phyloP scores from a whole-genome alignment of 176 grass and related monocot species.

The Phoenix roebelenii region DNA sequence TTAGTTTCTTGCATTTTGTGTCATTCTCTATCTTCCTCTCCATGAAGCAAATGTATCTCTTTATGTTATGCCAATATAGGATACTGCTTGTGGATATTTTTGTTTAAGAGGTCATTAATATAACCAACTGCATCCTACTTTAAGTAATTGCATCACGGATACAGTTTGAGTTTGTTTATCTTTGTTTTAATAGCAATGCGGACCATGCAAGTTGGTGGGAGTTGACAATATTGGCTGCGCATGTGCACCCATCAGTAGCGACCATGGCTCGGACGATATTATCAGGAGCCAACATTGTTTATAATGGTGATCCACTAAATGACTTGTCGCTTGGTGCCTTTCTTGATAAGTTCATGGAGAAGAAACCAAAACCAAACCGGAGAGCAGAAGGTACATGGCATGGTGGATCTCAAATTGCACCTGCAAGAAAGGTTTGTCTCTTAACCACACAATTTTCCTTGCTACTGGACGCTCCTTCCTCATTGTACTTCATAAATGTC shows the following conservation, averaged over 20 bases:
- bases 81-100: no score
- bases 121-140: no score
- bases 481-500: no score
- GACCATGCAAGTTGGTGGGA: slow-evolving; percentile 82
- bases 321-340: slow-evolving; percentile 77
- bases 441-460: not conserved
- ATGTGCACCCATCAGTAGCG: slow-evolving; percentile 92
- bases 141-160: no score
- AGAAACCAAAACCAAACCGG: slow-evolving; percentile 74
- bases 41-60: no score
- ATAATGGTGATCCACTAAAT: slow-evolving; percentile 73
- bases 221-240: slow-evolving; percentile 53
- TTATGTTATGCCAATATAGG: no score
- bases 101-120: no score
- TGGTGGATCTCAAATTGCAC: slow-evolving; percentile 90
- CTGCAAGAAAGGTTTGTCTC: slow-evolving; percentile 57
- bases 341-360: slow-evolving; percentile 97
- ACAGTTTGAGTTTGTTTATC: not conserved
- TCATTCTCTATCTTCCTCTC: no score
- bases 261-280: slow-evolving; percentile 81
- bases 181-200: slow-evolving; percentile 52
- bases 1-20: no score
- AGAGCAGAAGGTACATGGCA: slow-evolving; percentile 85
- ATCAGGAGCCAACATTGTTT: slow-evolving; percentile 82
- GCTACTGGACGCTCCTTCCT: no score